A percentile compares a stretch with the other conserved stretches of the same genome.
phyloP scores from a whole-genome alignment of 164 flowering plant species.

The Paratinospora sagittata region DNA sequence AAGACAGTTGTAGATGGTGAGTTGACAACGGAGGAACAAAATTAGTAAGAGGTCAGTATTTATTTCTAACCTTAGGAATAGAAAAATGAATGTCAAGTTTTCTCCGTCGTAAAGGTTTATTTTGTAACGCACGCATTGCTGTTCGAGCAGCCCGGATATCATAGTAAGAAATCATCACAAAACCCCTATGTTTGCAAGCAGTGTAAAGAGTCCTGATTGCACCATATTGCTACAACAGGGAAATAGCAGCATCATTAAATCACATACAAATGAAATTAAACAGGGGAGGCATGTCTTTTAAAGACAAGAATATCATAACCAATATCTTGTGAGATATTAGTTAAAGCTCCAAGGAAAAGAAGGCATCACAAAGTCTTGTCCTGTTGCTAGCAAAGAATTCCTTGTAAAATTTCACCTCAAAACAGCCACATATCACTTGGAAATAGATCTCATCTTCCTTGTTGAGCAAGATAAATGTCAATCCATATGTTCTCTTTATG shows the following conservation, averaged over 20 bases:
- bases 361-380: too few relatives aligned
- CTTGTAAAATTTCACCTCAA: too few relatives aligned
- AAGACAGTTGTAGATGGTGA: not conserved
- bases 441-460: too few relatives aligned
- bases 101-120: slow-evolving; percentile 87
- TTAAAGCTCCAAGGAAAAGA: not conserved
- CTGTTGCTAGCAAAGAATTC: too few relatives aligned
- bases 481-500: too few relatives aligned
- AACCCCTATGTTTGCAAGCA: slow-evolving; percentile 97
- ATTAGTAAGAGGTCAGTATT: not conserved
- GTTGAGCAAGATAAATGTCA: too few relatives aligned
- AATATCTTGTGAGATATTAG: not conserved
- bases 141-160: slow-evolving; percentile 95
- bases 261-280: not conserved
- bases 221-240: slow-evolving; percentile 79
- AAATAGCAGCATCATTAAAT: not conserved
- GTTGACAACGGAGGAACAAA: slow-evolving; percentile 6
- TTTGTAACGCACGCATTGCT: slow-evolving; percentile 94
- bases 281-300: too few relatives aligned
- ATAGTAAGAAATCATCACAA: slow-evolving; percentile 98
- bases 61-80: slow-evolving; percentile 74
- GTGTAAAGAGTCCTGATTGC: slow-evolving; percentile 92
- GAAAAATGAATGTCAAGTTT: slow-evolving; percentile 99
- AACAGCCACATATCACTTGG: too few relatives aligned
- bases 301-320: too few relatives aligned